phyloP scores from a whole-genome alignment of 1,284 basidiomycete species.

The Apiotrichum porosum region DNA sequence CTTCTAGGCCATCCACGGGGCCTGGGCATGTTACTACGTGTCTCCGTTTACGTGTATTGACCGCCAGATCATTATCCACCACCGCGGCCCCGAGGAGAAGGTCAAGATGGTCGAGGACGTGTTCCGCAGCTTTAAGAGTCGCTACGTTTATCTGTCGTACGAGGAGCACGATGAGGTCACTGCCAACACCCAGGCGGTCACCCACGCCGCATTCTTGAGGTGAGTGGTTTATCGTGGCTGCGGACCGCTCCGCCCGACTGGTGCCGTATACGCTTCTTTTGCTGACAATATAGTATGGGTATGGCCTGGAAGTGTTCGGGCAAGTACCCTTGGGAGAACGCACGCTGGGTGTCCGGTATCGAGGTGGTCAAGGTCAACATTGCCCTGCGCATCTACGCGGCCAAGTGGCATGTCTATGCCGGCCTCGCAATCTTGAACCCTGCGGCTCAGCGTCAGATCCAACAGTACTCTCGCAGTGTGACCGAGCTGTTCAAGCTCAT shows the following conservation, averaged over 20 bases:
- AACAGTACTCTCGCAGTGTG: constrained; percentile 78
- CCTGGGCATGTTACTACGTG: too few relatives aligned
- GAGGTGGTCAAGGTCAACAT: constrained; percentile 99
- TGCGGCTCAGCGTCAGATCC: constrained; percentile 80
- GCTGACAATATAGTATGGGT: constrained; percentile 69
- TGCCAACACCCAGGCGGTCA: constrained; percentile 96
- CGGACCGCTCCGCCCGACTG: not conserved
- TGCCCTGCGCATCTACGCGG: constrained; percentile 89
- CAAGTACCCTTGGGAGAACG: constrained; percentile 90
- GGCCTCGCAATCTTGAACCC: constrained; percentile 96
- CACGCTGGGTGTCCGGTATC: constrained; percentile 91
- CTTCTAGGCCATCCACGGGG: too few relatives aligned
- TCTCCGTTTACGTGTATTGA: too few relatives aligned
- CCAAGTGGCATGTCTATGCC: constrained; percentile 98
- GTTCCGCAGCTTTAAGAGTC: constrained; percentile 72
- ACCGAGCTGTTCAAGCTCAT: constrained; percentile 95
- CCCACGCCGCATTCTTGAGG: constrained; percentile 96
- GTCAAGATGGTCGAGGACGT: constrained; percentile 77
- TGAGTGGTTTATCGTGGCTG: constrained; percentile 40
- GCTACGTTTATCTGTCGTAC: constrained; percentile 88
- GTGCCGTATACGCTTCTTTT: not conserved
- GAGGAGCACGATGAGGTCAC: constrained; percentile 95
- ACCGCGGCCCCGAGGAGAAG: constrained; percentile 72
- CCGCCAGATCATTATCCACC: constrained; percentile 75
- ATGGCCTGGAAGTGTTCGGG: constrained; percentile 81